Percentiles rank a stretch among this genome's conserved stretches.
phyloP scores from a whole-genome alignment of 768 basidiomycete genomes.

The Tricholoma saponaceum region DNA sequence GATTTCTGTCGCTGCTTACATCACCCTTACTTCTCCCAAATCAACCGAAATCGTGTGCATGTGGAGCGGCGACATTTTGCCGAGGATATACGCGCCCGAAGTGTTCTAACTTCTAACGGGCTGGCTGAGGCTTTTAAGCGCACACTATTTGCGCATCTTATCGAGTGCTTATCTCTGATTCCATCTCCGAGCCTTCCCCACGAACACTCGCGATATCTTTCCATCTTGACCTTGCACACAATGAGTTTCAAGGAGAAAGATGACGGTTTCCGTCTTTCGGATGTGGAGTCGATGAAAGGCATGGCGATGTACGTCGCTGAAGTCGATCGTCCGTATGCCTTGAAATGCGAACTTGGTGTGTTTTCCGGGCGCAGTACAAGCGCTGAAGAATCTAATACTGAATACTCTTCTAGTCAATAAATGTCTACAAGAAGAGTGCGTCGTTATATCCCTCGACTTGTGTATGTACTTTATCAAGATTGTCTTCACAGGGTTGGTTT shows the following conservation, averaged over 20 bases:
- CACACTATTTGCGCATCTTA: not conserved
- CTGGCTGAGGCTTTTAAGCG: not conserved
- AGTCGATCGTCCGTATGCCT: slow-evolving; percentile 13
- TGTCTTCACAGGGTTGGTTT: slow-evolving; percentile 37
- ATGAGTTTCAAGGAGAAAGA: slow-evolving; percentile 2
- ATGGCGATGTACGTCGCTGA: not conserved
- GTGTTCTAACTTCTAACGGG: too few species aligned
- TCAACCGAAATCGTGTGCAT: not conserved
- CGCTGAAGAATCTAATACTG: not conserved
- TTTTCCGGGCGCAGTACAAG: not conserved
- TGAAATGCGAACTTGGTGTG: slow-evolving; percentile 20
- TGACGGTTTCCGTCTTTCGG: not conserved
- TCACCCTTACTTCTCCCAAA: not conserved
- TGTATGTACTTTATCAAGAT: not conserved
- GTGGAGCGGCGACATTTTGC: not conserved
- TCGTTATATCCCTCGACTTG: not conserved
- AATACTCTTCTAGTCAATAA: slow-evolving; percentile 32
- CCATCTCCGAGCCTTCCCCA: not conserved
- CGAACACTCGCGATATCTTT: not conserved
- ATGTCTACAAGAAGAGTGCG: slow-evolving; percentile 42
- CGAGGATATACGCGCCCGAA: not conserved
- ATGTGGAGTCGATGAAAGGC: not conserved
- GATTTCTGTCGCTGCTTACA: too few species aligned
- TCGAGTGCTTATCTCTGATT: not conserved
- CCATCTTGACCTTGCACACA: not conserved